phyloP scores from a whole-genome alignment of 805 yeast species.

The Kodamaea jinghongensis region DNA sequence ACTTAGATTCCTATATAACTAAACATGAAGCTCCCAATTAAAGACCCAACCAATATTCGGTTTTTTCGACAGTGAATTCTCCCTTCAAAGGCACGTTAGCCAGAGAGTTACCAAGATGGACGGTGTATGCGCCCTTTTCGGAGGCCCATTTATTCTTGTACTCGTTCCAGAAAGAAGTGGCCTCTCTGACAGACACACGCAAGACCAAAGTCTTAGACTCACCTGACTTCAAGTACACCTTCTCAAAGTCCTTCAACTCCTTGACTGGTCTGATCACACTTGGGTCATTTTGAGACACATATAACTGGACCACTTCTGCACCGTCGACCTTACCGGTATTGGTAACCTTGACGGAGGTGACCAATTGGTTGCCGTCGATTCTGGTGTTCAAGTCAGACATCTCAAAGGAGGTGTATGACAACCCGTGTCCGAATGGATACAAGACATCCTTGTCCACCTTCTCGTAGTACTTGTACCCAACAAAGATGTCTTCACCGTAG shows the following conservation, averaged over 20 bases:
- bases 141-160: conserved; percentile 48
- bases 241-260: conserved; percentile 58
- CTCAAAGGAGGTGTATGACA: conserved; percentile 55
- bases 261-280: conserved; percentile 50
- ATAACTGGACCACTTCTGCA: conserved; percentile 55
- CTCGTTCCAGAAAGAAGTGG: conserved; percentile 54
- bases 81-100: conserved; percentile 4
- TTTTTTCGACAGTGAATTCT: conserved; percentile 4
- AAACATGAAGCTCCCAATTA: not conserved
- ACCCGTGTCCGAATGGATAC: conserved; percentile 63
- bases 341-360: conserved; percentile 38
- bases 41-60: conserved; percentile 9
- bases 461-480: conserved; percentile 63
- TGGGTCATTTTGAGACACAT: conserved; percentile 40
- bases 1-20: no score
- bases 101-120: conserved; percentile 40
- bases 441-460: conserved; percentile 45
- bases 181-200: conserved; percentile 44
- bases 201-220: conserved; percentile 37
- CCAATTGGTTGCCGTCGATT: conserved; percentile 23
- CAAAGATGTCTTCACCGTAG: conserved; percentile 66
- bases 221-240: conserved; percentile 46
- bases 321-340: conserved; percentile 52
- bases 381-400: conserved; percentile 35
- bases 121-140: conserved; percentile 50